Evolutionary conservation across 331 rosid species (phyloP), one percentile per base, ranked within the genome.

Genomic region (Malus hybrid): DNA sequence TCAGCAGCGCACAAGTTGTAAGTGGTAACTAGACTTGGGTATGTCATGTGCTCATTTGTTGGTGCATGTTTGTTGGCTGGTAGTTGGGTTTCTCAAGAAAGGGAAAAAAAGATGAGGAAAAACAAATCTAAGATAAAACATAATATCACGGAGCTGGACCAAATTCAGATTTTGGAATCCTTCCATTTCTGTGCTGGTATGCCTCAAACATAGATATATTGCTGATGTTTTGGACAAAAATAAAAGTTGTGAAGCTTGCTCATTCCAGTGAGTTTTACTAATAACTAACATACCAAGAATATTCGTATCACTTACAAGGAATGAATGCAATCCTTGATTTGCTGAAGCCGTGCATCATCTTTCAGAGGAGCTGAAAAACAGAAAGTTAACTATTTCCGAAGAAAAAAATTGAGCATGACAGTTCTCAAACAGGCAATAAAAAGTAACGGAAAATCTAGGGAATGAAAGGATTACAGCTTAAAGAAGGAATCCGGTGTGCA

Each of bases 341-440:
- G 90, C 84, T 82, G 87, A 82, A 93, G 91, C 77, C 89, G 90
- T 54, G 92, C 83, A 72, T 56, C 88, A 75, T 85, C 90, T 76
- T 81, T 87, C 71, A 39, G 65, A 55, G 86, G 74, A 80, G 86
- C 93, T 87, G 93, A 66, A 80, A 81, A 84, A 76, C 22, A 72
- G 57, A 77, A 78, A 66, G 33, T 60, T 16, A 79, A 82, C 32
- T 74, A 67, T 14, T 28, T 61, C 64, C 24, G 10, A 33, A 32
- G 15, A 77, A 33, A 34, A 54, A 33, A 24, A 44, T 31, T 44
- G 33, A 78, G 74, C 34, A 55, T 62, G 31, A 61, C 24, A 6
- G 13, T 70, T 32, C 71, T 60, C 20, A 50, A 70, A 61, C 16
- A 61, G 67, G 50, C 29, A 64, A 74, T 29, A 69, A 36, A 36